Conservation (phyloP, 352 stramenopile genomes). For the Phytophthora pluvialis region DNA sequence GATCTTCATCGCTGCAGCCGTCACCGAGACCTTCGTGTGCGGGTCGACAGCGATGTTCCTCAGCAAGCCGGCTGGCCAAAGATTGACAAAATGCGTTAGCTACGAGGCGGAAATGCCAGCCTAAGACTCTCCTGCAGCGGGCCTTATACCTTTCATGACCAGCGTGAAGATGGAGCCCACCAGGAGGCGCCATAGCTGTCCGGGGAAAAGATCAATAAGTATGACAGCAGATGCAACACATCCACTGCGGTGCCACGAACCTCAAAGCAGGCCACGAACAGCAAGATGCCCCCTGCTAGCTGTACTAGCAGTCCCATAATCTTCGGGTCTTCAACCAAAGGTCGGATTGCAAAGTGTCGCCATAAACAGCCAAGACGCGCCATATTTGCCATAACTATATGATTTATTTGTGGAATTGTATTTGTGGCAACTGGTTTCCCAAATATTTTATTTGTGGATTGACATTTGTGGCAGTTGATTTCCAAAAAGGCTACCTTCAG, state of each 20-base stretch:
- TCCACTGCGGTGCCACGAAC: conserved; percentile 1
- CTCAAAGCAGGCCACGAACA: conserved; percentile 30
- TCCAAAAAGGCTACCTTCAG: too few relatives aligned
- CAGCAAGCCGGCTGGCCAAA: conserved; percentile 49
- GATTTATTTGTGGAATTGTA: too few relatives aligned
- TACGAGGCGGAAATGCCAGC: not conserved
- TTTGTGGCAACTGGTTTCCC: too few relatives aligned
- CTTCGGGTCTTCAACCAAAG: conserved; percentile 1
- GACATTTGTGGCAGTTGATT: too few relatives aligned
- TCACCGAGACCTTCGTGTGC: conserved; percentile 52
- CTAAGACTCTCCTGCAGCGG: not conserved
- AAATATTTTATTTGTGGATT: too few relatives aligned
- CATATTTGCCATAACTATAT: too few relatives aligned
- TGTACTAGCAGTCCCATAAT: conserved; percentile 26
- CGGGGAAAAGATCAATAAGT: conserved; percentile 2
- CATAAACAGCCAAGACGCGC: too few relatives aligned
- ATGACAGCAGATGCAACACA: not conserved
- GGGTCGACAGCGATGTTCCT: conserved; percentile 52
- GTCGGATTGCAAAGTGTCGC: conserved; percentile 12
- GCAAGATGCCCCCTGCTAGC: conserved; percentile 13
- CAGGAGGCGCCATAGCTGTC: conserved; percentile 33
- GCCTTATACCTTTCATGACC: conserved; percentile 25
- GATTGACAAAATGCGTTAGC: not conserved
- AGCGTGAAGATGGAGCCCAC: conserved; percentile 21
- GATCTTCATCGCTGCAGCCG: conserved; percentile 43